Percentiles rank a stretch among this genome's conserved stretches.
Evolutionary conservation across 148 eudicot genomes (phyloP).

Genomic region (Vaccinium darrowii): DNA sequence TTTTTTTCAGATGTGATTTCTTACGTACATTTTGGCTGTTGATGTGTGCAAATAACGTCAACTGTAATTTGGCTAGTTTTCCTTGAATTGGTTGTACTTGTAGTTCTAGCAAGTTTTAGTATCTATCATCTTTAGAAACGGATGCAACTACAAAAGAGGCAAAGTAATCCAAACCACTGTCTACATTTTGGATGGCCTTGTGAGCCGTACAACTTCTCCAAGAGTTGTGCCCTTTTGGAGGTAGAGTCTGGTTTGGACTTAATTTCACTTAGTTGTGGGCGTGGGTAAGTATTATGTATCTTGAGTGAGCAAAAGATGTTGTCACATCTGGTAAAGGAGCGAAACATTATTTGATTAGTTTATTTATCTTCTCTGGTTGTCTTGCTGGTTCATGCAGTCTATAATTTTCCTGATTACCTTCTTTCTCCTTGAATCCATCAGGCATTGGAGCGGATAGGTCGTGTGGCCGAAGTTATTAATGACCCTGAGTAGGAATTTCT

Average conservation of each 20-base stretch:
- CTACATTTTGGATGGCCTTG: neutral
- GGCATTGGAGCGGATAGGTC: slow-evolving; percentile 94
- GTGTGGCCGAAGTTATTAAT: slow-evolving; percentile 82
- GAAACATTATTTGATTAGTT: neutral
- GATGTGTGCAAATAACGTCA: neutral
- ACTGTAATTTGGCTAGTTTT: slow-evolving; percentile 3
- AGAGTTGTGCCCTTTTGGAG: neutral
- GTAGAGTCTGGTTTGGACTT: slow-evolving; percentile 1
- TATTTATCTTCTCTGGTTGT: neutral
- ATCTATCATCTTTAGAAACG: neutral
- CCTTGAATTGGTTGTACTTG: neutral
- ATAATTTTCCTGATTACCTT: neutral
- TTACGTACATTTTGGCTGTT: slow-evolving; percentile 6
- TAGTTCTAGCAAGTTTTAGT: slow-evolving; percentile 3
- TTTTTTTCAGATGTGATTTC: neutral
- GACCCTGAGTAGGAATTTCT: slow-evolving; percentile 84
- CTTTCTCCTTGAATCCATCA: slow-evolving; percentile 28
- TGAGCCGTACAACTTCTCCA: neutral
- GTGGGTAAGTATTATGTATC: neutral
- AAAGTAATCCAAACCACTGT: neutral
- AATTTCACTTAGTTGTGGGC: neutral
- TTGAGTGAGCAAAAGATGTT: neutral
- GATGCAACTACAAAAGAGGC: neutral
- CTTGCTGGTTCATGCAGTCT: neutral
- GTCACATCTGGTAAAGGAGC: neutral